Evolutionary conservation across 495 filamentous ascomycete genomes (phyloP).

Genomic region (Penicillium malachiteum): DNA sequence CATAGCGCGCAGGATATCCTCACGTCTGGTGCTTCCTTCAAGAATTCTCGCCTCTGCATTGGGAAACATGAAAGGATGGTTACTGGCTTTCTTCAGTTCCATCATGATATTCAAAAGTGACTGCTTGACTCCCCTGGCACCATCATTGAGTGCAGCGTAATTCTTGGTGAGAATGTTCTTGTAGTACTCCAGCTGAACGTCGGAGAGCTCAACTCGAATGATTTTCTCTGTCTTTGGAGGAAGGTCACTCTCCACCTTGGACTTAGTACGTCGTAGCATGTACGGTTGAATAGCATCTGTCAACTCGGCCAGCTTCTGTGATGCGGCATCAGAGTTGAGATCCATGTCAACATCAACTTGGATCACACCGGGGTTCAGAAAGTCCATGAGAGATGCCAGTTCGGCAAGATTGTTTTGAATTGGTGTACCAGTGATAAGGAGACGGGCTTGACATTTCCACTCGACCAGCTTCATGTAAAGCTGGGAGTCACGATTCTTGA

Average conservation of each 20-base stretch:
- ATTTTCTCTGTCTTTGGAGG: slow-evolving; percentile 98
- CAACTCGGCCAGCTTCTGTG: slow-evolving; percentile 67
- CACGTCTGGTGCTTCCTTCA: slow-evolving; percentile 69
- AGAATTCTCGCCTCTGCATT: slow-evolving; percentile 87
- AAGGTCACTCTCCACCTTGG: slow-evolving; percentile 92
- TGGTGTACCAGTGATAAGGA: slow-evolving; percentile 95
- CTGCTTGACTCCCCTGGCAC: slow-evolving; percentile 82
- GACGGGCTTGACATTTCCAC: slow-evolving; percentile 78
- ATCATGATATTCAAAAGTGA: slow-evolving; percentile 99
- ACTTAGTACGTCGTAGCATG: slow-evolving; percentile 95
- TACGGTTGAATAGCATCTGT: slow-evolving; percentile 78
- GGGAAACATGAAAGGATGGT: slow-evolving; percentile 96
- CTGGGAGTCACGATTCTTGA: slow-evolving; percentile 95
- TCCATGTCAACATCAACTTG: slow-evolving; percentile 88
- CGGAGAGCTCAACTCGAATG: slow-evolving; percentile 92
- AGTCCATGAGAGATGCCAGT: slow-evolving; percentile 87
- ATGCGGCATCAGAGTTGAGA: slow-evolving; percentile 65
- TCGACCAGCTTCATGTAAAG: slow-evolving; percentile 81
- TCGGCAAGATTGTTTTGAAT: slow-evolving; percentile 97
- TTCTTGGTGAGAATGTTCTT: slow-evolving; percentile 98
- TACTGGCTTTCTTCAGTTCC: slow-evolving; percentile 98
- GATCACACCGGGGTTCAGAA: slow-evolving; percentile 87
- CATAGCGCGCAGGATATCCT: slow-evolving; percentile 84
- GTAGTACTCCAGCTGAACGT: slow-evolving; percentile 96
- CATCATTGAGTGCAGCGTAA: slow-evolving; percentile 90